Conservation (phyloP, 2,329 filamentous ascomycete species). For the Xylariaceae sp. region DNA sequence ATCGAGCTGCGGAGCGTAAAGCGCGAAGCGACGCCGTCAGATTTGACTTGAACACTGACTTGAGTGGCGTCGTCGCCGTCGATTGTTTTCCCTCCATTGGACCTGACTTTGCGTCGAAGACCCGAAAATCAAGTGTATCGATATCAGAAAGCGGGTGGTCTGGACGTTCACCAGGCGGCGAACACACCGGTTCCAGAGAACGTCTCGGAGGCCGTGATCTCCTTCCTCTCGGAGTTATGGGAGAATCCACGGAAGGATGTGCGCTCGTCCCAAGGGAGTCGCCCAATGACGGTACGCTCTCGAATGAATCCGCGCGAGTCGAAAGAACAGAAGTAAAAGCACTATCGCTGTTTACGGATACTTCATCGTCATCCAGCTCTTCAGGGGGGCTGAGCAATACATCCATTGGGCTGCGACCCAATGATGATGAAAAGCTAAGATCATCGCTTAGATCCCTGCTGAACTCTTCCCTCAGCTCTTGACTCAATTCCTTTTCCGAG, state of each 20-base stretch:
- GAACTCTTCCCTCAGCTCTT: slow-evolving; percentile 31
- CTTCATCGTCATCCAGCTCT: slow-evolving; percentile 54
- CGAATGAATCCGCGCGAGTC: slow-evolving; percentile 59
- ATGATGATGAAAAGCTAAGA: slow-evolving; percentile 43
- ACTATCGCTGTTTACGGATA: slow-evolving; percentile 51
- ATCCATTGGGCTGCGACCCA: slow-evolving; percentile 60
- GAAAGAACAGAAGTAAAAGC: slow-evolving; percentile 56
- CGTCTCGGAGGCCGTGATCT: slow-evolving; percentile 49
- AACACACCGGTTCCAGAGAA: slow-evolving; percentile 57
- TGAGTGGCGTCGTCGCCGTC: slow-evolving; percentile 46
- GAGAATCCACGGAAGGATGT: slow-evolving; percentile 53
- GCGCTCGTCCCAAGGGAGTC: slow-evolving; percentile 56
- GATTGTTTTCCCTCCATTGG: slow-evolving; percentile 36
- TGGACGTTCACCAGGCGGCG: slow-evolving; percentile 52
- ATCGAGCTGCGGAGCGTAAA: slow-evolving; percentile 64
- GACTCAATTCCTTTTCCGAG: slow-evolving; percentile 61
- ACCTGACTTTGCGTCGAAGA: slow-evolving; percentile 43
- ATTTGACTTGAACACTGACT: slow-evolving; percentile 68
- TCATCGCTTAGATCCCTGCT: slow-evolving; percentile 23
- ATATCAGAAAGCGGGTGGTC: slow-evolving; percentile 54
- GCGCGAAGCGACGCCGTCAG: slow-evolving; percentile 68
- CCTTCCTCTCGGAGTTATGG: slow-evolving; percentile 47
- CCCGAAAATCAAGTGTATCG: slow-evolving; percentile 53
- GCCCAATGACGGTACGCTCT: slow-evolving; percentile 63
- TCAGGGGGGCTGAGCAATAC: slow-evolving; percentile 63